A percentile compares a stretch with the other conserved stretches of the same genome.
Conservation (phyloP, 352 stramenopile genomes). For the Globisporangium paroecandrum region DNA sequence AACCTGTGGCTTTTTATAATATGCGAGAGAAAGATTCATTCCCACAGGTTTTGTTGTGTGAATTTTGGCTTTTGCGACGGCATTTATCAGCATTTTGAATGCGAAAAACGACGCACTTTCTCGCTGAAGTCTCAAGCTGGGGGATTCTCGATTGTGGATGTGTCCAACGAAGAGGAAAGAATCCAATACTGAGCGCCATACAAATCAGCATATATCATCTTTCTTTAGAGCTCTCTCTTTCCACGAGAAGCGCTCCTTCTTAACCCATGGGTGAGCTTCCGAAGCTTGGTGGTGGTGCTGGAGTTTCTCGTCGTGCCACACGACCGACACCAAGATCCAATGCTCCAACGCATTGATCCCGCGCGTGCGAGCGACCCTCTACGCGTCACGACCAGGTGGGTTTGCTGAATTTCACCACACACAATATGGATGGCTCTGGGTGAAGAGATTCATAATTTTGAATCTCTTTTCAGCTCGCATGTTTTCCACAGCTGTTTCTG, state of each 20-base stretch:
- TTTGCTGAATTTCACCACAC: not conserved
- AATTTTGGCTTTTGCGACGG: not conserved
- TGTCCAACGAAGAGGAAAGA: constrained; percentile 1
- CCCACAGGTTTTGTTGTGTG: too few species aligned
- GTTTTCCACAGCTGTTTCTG: not conserved
- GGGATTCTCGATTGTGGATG: not conserved
- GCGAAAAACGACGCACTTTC: not conserved
- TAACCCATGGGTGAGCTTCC: too few species aligned
- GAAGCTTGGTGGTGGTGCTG: too few species aligned
- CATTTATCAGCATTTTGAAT: not conserved
- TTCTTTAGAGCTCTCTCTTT: not conserved
- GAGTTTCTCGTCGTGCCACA: too few species aligned
- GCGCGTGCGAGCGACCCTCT: not conserved
- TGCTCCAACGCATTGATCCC: too few species aligned
- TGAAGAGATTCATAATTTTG: not conserved
- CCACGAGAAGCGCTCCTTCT: too few species aligned
- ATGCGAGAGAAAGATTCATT: too few species aligned
- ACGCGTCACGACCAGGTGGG: not conserved
- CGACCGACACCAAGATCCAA: too few species aligned
- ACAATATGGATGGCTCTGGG: not conserved
- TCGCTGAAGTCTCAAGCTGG: not conserved
- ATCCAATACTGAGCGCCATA: too few species aligned
- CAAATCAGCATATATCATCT: not conserved
- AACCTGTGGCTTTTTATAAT: too few species aligned
- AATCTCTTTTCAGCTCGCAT: not conserved